phyloP scores from a whole-genome alignment of 1,139 yeast genomes.

The Torulaspora pretoriensis region DNA sequence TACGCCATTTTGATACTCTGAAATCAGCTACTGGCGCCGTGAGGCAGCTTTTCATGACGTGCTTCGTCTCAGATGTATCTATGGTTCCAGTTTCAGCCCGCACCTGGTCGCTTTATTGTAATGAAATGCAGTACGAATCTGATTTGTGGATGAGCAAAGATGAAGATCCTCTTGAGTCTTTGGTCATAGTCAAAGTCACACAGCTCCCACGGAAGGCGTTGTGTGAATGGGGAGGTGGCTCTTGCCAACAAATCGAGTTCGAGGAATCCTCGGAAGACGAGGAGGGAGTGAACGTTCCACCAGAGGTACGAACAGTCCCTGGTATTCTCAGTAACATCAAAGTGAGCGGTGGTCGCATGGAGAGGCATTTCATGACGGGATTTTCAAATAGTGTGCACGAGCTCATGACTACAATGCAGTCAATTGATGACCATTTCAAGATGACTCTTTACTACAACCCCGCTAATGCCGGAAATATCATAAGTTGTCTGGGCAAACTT shows the following conservation, averaged over 20 bases:
- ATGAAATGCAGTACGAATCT: slow-evolving; percentile 24
- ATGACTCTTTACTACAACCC: slow-evolving; percentile 23
- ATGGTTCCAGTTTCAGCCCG: slow-evolving; percentile 36
- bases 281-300: slow-evolving; percentile 19
- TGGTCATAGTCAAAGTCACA: slow-evolving; percentile 55
- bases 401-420: slow-evolving; percentile 5
- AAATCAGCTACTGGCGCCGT: slow-evolving; percentile 49
- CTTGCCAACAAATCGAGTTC: slow-evolving; percentile 41
- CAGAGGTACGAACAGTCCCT: background rate
- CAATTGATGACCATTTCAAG: slow-evolving; percentile 1
- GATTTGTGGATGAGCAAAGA: slow-evolving; percentile 28
- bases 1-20: slow-evolving; percentile 72
- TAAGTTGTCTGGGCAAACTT: slow-evolving; percentile 3
- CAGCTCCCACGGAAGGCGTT: slow-evolving; percentile 65
- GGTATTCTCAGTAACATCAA: slow-evolving; percentile 4
- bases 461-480: background rate
- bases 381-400: slow-evolving; percentile 15
- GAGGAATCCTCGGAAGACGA: slow-evolving; percentile 46
- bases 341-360: slow-evolving; percentile 8
- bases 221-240: slow-evolving; percentile 75
- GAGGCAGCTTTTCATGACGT: slow-evolving; percentile 46
- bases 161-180: slow-evolving; percentile 33
- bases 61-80: slow-evolving; percentile 46
- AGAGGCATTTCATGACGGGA: slow-evolving; percentile 17
- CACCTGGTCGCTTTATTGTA: slow-evolving; percentile 40